Evolutionary conservation across 192 early-diverging fungal genomes (phyloP), one percentile per base, ranked within the genome.

Genomic region (Polychytrium aggregatum): DNA sequence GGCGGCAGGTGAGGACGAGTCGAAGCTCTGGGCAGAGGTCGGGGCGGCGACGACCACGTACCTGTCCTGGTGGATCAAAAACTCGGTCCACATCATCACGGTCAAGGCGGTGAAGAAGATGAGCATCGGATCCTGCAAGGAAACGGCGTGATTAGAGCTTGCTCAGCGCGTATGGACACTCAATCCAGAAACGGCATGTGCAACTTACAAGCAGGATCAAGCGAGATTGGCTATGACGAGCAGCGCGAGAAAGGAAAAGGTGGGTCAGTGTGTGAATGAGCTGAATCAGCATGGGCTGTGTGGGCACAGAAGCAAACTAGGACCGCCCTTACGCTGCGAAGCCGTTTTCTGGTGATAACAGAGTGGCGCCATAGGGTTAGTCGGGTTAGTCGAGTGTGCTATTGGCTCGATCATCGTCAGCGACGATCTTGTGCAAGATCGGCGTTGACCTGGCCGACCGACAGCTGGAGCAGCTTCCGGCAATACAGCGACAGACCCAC

Each of bases 51-150:
- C n/a, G n/a, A 0, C 1, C 10, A 41, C 44, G 16, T 55, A 71
- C 59, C 51, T 17, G 38, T 64, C 52, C 52, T 70, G 62, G 38
- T 50, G 46, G 7, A 52, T 46, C 44, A 65, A 52, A 41, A 78
- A 78, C 25, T 66, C 62, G 3, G 65, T 61, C 66, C 67, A 78
- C 49, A 61, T 54, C 55, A 66, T 56, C 1, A 54, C 57, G 4
- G 68, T 54, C 11, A 74, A 44, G 22, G 49, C 75, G 29, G 62
- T 70, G 48, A 78, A 78, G 47, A 78, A 74, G 18, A 78, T 25
- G 36, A 78, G 40, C 21, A 63, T 53, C 10, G 75, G 70, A 52
- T 78, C 75, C 57, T 61, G 26, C 16, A 30, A 39, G 30, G 43
- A 46, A 33, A 27, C 16, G 27, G 26, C n/a, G 25, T 3, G 1